A percentile compares a stretch with the other conserved stretches of the same genome.
These are phyloP conservation scores for Trichoderma endophyticum DNA, from an alignment of 2,329 filamentous ascomycete species.

Conservation along the genomic window DNA sequence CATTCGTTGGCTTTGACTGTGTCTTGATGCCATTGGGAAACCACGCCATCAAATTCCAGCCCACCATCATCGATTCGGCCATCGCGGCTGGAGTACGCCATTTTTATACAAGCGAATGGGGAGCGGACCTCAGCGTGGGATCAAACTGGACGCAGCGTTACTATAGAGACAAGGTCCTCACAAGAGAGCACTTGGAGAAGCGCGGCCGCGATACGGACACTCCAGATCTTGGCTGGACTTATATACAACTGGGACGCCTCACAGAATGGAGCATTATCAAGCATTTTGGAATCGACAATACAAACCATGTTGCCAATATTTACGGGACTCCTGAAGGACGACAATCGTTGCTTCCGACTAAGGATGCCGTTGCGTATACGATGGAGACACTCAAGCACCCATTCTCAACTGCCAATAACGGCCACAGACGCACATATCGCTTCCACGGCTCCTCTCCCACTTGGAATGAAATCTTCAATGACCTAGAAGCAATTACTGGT, in stretches of 20 bases:
- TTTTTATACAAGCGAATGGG: conserved; percentile 9
- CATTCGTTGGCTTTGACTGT: background rate
- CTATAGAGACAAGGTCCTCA: conserved; percentile 1
- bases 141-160: conserved; percentile 12
- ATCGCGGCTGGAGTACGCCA: conserved; percentile 6
- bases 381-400: background rate
- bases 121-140: background rate
- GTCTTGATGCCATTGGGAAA: conserved; percentile 9
- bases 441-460: background rate
- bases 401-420: background rate
- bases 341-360: background rate
- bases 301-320: background rate
- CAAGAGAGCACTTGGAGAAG: conserved; percentile 1
- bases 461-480: background rate
- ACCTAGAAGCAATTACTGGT: background rate
- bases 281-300: conserved; percentile 3
- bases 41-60: conserved; percentile 3
- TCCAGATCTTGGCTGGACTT: conserved; percentile 4
- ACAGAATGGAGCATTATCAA: conserved; percentile 1
- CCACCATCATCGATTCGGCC: background rate
- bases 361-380: background rate
- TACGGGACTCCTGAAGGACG: background rate
- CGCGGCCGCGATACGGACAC: background rate
- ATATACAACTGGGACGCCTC: conserved; percentile 1
- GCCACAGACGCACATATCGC: background rate